Evolutionary conservation across 768 basidiomycete species (phyloP), one percentile per base, ranked within the genome.

Genomic region (Boletus barrowsii): DNA sequence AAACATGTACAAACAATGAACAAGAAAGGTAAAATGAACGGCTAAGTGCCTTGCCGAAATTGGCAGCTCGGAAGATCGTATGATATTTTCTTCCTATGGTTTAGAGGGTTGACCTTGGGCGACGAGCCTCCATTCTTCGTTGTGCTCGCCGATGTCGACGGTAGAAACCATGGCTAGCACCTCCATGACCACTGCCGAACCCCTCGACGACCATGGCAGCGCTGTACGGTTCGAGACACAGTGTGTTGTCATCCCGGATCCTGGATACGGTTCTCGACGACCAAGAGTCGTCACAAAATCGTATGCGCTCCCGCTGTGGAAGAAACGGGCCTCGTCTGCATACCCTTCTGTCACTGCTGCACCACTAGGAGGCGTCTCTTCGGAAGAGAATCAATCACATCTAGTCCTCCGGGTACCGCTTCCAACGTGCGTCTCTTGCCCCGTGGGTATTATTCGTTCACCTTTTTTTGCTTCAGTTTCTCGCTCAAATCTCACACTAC

Each of bases 181-280:
- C 10, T 20, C 42, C n/a, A 39, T 18, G 17, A 33, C 50, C 26
- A 22, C 52, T 36, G 2, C 54, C 24, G 60, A 57, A 5, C 48
- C 55, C n/a, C 26, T 58, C 48, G 62, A 58, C 22, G 70, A 68
- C 37, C 60, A 18, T 10, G 57, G 60, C 0, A 64, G 71, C 53
- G 64, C 63, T 22, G 89, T 90, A 5, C 79, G 88, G 52, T 91
- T 91, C 70, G 82, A 90, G 73, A 74, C 76, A 49, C 79, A 86
- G 62, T 90, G 89, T 55, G 74, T 88, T 5, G 78, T 91, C 62
- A 90, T 91, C 52, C 88, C 88, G n/a, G 81, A 86, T 48, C 66
- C 62, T 15, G 61, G 63, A 1, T 65, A 68, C 15, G 70, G 72
- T 47, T 71, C 74, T 5, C 80, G 75, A 49, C 70, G 77, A 26